phyloP scores from a whole-genome alignment of 768 basidiomycete species.

The Macrolepiota albuminosa region DNA sequence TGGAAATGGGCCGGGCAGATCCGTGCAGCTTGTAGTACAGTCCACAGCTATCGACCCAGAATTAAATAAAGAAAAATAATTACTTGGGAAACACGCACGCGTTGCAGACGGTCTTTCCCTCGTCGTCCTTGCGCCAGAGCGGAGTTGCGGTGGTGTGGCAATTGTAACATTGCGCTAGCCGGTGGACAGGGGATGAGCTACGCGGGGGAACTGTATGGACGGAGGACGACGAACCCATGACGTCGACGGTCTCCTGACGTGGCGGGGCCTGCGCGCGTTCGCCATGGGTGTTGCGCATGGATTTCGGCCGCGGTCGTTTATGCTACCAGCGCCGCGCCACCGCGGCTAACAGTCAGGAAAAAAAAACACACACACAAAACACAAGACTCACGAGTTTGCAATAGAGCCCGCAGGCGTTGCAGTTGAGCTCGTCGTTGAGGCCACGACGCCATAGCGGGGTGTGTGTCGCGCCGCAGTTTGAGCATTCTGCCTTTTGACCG shows the following conservation, averaged over 20 bases:
- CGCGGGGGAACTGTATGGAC: constrained; percentile 23
- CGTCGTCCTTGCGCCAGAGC: constrained; percentile 87
- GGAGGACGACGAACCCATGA: constrained; percentile 51
- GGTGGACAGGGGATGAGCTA: constrained; percentile 24
- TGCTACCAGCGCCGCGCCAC: constrained; percentile 39
- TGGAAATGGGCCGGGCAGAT: constrained; percentile 79
- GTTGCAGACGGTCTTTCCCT: constrained; percentile 88
- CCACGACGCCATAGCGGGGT: constrained; percentile 87
- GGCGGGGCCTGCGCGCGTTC: constrained; percentile 64
- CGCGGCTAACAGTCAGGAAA: too few species aligned
- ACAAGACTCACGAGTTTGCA: constrained; percentile 60
- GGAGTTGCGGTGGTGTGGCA: constrained; percentile 88
- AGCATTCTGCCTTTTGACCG: constrained; percentile 76
- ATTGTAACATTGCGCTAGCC: constrained; percentile 81
- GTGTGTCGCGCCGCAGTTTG: constrained; percentile 85
- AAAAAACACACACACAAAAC: too few species aligned
- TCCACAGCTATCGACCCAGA: constrained; percentile 54
- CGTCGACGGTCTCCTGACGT: constrained; percentile 68
- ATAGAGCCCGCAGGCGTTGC: constrained; percentile 89
- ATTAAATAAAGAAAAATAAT: neutral
- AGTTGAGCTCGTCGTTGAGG: constrained; percentile 84
- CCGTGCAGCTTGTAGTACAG: constrained; percentile 86
- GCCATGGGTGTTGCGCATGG: constrained; percentile 73
- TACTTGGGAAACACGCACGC: constrained; percentile 54
- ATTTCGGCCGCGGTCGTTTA: constrained; percentile 85